Evolutionary conservation across 257 asterid species (phyloP).

Genomic region (Salvia hispanica): DNA sequence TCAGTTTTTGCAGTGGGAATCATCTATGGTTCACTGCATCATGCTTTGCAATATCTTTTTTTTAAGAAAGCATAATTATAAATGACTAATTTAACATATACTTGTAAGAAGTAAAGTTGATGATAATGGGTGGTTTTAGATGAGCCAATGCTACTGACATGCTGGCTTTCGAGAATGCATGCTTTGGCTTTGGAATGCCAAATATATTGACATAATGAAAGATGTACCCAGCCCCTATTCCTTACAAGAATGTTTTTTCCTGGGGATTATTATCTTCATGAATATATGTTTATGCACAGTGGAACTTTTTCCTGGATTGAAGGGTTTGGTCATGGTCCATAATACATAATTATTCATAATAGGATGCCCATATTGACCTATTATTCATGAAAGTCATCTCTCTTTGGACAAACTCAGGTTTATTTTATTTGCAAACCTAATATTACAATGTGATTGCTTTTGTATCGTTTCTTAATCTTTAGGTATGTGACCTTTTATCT

Average conservation of each 20-base stretch:
- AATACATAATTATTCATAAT: neutral
- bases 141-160: constrained; percentile 9
- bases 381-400: neutral
- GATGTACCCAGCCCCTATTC: constrained; percentile 3
- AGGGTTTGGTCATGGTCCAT: neutral
- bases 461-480: constrained; percentile 8
- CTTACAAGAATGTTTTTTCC: constrained; percentile 5
- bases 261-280: neutral
- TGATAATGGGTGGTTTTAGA: constrained; percentile 24
- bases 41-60: constrained; percentile 14
- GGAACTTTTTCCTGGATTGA: neutral
- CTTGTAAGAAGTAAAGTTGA: constrained; percentile 3
- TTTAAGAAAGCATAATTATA: neutral
- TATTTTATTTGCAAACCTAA: constrained; percentile 8
- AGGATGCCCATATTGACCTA: neutral
- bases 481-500: constrained; percentile 22
- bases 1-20: constrained; percentile 21
- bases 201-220: constrained; percentile 15
- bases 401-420: neutral
- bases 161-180: constrained; percentile 23
- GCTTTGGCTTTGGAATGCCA: neutral
- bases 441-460: constrained; percentile 5
- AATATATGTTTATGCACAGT: neutral
- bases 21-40: constrained; percentile 25
- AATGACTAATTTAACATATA: constrained; percentile 10